phyloP scores from a whole-genome alignment of 352 stramenopile species.

The Pythium sp. region DNA sequence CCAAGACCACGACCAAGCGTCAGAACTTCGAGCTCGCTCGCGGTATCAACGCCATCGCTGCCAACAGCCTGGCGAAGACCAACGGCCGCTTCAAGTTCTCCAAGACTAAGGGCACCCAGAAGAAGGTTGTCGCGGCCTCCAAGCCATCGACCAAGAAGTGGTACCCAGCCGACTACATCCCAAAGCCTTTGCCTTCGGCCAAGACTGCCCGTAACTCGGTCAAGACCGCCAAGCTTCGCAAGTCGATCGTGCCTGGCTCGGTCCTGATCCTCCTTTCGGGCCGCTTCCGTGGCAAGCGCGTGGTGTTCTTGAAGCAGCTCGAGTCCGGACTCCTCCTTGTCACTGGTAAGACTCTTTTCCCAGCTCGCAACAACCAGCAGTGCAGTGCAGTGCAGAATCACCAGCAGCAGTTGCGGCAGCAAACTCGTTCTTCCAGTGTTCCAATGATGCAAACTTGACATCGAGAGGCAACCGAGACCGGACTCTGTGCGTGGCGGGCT shows the following conservation, averaged over 20 bases:
- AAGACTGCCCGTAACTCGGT: conserved; percentile 77
- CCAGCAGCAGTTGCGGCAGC: not conserved
- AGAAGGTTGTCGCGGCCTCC: conserved; percentile 63
- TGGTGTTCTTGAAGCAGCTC: conserved; percentile 98
- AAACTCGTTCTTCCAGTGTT: conserved; percentile 23
- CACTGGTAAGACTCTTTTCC: conserved; percentile 62
- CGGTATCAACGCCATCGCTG: conserved; percentile 77
- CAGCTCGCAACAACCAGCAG: not conserved
- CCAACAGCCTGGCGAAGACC: conserved; percentile 55
- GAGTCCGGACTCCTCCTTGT: conserved; percentile 96
- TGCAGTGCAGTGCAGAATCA: not conserved
- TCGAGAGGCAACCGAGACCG: conserved; percentile 37
- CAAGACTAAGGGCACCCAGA: conserved; percentile 51
- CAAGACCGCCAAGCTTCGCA: conserved; percentile 93
- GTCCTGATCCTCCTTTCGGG: conserved; percentile 98
- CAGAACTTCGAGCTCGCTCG: conserved; percentile 73
- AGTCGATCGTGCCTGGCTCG: conserved; percentile 96
- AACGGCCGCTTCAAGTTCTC: conserved; percentile 60
- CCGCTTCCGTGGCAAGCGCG: conserved; percentile 97
- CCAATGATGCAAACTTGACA: conserved; percentile 76
- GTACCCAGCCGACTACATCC: conserved; percentile 79
- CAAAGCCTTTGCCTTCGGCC: conserved; percentile 64
- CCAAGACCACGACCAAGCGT: conserved; percentile 44
- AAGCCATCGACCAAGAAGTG: conserved; percentile 56
- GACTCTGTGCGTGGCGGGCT: conserved; percentile 9